phyloP scores from a whole-genome alignment of 2,329 filamentous ascomycete species.

The Ceratocystis albifundus region DNA sequence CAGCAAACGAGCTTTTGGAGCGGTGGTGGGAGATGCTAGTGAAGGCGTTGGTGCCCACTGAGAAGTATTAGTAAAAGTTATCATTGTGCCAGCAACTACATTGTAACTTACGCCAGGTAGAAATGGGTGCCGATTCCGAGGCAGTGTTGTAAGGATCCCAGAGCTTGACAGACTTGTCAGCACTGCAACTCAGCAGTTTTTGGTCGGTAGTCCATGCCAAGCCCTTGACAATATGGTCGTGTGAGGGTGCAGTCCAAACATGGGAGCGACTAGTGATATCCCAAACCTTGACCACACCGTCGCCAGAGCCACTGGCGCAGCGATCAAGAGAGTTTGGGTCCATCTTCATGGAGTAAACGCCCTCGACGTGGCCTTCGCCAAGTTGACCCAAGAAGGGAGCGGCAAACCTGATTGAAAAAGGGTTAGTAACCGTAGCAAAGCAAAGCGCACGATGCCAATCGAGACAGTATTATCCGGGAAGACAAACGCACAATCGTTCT shows the following conservation, averaged over 20 bases:
- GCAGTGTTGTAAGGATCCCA: conserved; percentile 77
- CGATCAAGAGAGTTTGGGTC: conserved; percentile 63
- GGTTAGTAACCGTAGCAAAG: not conserved
- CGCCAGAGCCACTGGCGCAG: conserved; percentile 74
- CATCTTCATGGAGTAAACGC: conserved; percentile 66
- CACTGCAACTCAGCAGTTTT: conserved; percentile 76
- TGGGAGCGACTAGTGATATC: conserved; percentile 61
- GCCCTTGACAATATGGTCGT: conserved; percentile 88
- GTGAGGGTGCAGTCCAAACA: conserved; percentile 66
- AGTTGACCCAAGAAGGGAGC: conserved; percentile 69
- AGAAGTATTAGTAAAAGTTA: not conserved
- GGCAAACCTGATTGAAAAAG: conserved; percentile 28
- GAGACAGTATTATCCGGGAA: not conserved
- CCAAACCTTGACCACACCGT: conserved; percentile 92
- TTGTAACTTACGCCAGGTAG: conserved; percentile 50
- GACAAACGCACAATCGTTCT: conserved; percentile 65
- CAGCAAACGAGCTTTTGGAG: conserved; percentile 65
- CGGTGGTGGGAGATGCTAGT: conserved; percentile 77
- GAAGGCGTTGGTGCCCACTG: conserved; percentile 64
- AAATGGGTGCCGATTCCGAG: conserved; percentile 56
- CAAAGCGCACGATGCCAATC: not conserved
- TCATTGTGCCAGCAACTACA: not conserved
- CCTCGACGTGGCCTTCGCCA: conserved; percentile 83
- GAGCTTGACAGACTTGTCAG: conserved; percentile 77
- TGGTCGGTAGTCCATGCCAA: conserved; percentile 79